Conservation (phyloP, 192 early-diverging fungal species). For the Allomyces arbusculus region DNA sequence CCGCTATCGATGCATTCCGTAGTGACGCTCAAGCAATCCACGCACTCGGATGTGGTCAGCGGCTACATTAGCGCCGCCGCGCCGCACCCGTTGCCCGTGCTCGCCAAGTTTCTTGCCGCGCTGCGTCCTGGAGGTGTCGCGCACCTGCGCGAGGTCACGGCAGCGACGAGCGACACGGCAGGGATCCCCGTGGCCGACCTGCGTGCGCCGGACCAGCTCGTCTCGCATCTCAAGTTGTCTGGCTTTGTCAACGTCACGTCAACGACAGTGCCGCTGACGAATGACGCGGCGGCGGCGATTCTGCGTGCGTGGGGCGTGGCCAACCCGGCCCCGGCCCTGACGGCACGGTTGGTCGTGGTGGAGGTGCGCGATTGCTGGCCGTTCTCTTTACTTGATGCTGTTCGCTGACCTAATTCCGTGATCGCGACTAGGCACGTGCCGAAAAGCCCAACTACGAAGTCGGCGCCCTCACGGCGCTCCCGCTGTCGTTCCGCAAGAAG, state of each 20-base stretch:
- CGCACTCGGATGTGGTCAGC: slow-evolving; percentile 39
- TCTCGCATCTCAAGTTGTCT: slow-evolving; percentile 53
- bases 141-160: slow-evolving; percentile 40
- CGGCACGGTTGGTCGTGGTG: slow-evolving; percentile 17
- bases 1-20: too few species aligned
- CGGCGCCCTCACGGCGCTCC: slow-evolving; percentile 48
- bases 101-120: slow-evolving; percentile 37
- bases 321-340: slow-evolving; percentile 14
- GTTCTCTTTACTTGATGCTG: slow-evolving; percentile 4
- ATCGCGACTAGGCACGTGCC: slow-evolving; percentile 23
- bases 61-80: slow-evolving; percentile 28
- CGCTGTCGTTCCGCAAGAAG: slow-evolving; percentile 63
- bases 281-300: slow-evolving; percentile 18
- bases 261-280: slow-evolving; percentile 12
- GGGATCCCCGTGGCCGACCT: slow-evolving; percentile 15
- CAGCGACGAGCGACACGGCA: slow-evolving; percentile 12
- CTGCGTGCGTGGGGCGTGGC: slow-evolving; percentile 37
- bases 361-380: slow-evolving; percentile 12
- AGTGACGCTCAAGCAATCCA: slow-evolving; percentile 17
- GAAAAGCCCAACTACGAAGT: slow-evolving; percentile 71
- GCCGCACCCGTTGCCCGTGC: slow-evolving; percentile 36
- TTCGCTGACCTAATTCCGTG: slow-evolving; percentile 23
- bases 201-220: slow-evolving; percentile 35
- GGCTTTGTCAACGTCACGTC: slow-evolving; percentile 58
- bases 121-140: slow-evolving; percentile 48